Evolutionary conservation across 805 yeast species (phyloP), one percentile per base, ranked within the genome.

Genomic region (Clavispora asparagi): DNA sequence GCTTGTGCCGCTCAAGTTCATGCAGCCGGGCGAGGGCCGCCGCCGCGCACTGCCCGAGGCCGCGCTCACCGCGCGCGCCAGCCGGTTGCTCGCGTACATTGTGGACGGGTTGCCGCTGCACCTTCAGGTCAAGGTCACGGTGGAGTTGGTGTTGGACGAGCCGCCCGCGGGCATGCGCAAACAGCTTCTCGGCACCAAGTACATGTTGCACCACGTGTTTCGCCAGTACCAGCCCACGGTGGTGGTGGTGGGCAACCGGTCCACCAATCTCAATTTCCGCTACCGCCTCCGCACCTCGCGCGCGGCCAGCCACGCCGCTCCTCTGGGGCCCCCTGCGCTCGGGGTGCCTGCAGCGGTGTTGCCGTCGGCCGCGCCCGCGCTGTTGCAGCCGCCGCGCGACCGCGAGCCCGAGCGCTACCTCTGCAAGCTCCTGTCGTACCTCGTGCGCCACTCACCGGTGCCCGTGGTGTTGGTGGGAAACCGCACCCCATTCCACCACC

Each of bases 151-250:
- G 8, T 50, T 57, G 32, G 66, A 62, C 40, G 48, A 40, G 44
- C 52, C 51, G 29, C 43, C 39, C 48, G 16, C 38, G 7, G 32
- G 41, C 7, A 44, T 43, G 26, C 47, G 42, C 38, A 47, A 42
- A 25, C 30, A 16, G 39, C 47, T 40, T 17, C 38, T 50, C 3
- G 68, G 74, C 26, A 59, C 62, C 47, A 71, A 69, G 53, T 62
- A 56, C 45, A 66, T 71, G 68, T 45, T 72, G 30, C 46, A 58
- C 16, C 68, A 70, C 48, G 55, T 72, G 29, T 68, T 60, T 53
- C 57, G 59, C 41, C 77, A 71, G 51, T 72, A 72, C 52, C 73
- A 62, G 46, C 77, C 77, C 2, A 65, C 63, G 41, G 52, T 72
- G 46, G 45, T 72, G 16, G 53, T 71, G 1, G 46, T 67, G 39